phyloP scores from a whole-genome alignment of 2,329 filamentous ascomycete species.

The Clarireedia monteithiana region DNA sequence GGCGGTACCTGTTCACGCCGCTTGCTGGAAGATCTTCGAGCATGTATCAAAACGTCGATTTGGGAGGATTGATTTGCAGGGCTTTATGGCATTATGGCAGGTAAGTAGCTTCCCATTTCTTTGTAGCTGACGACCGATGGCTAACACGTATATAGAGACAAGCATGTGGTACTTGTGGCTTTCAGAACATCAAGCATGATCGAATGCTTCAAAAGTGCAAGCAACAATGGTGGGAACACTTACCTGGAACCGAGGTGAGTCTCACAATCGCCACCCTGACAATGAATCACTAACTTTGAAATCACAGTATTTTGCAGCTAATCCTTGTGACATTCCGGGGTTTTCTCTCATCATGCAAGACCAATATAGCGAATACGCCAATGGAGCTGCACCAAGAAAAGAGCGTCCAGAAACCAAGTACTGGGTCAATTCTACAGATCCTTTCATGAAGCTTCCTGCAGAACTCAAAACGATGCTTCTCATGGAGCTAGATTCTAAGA shows the following conservation, averaged over 20 bases:
- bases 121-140: neutral
- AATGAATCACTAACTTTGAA: neutral
- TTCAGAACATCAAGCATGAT: slow-evolving; percentile 9
- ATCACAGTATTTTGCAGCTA: slow-evolving; percentile 9
- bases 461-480: slow-evolving; percentile 7
- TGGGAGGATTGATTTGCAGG: slow-evolving; percentile 13
- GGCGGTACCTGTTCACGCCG: slow-evolving; percentile 9
- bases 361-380: neutral
- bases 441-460: neutral
- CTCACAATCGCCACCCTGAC: neutral
- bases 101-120: neutral
- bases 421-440: slow-evolving; percentile 2
- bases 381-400: neutral
- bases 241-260: slow-evolving; percentile 8
- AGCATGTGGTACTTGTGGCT: slow-evolving; percentile 10
- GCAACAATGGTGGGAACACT: slow-evolving; percentile 6
- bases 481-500: neutral
- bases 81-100: slow-evolving; percentile 12
- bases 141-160: neutral
- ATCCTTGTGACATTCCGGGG: slow-evolving; percentile 11
- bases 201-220: neutral
- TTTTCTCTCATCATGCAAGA: neutral
- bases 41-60: slow-evolving; percentile 7
- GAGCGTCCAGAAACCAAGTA: neutral
- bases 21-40: slow-evolving; percentile 17